Evolutionary conservation across 148 eudicot species (phyloP).

Genomic region (Agrostemma githago): DNA sequence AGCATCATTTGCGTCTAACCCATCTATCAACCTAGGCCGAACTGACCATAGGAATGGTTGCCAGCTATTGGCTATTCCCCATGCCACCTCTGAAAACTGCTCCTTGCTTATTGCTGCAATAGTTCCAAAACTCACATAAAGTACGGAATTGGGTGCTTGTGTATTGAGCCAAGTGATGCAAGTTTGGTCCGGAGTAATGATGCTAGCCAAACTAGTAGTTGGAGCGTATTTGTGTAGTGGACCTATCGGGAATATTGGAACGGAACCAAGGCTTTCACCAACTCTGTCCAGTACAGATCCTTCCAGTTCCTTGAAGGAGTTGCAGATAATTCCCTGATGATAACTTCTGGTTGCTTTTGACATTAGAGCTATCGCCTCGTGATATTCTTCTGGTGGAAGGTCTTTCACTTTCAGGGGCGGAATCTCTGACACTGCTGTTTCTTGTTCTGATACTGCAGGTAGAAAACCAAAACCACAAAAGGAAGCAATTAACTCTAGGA

Average conservation of each 20-base stretch:
- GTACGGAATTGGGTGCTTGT: constrained; percentile 39
- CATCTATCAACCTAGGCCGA: constrained; percentile 28
- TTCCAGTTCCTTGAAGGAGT: constrained; percentile 44
- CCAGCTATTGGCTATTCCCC: constrained; percentile 41
- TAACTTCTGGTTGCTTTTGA: constrained; percentile 26
- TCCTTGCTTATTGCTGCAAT: constrained; percentile 32
- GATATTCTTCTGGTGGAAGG: constrained; percentile 32
- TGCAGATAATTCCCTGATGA: constrained; percentile 34
- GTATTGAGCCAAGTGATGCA: constrained; percentile 36
- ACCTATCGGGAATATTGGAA: constrained; percentile 35
- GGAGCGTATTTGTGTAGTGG: constrained; percentile 39
- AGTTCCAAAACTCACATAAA: constrained; percentile 53
- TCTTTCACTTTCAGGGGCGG: constrained; percentile 45
- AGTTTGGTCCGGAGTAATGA: constrained; percentile 27
- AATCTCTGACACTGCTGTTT: constrained; percentile 31
- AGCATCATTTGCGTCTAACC: constrained; percentile 16
- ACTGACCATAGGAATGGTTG: constrained; percentile 50
- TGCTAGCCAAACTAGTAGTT: constrained; percentile 15
- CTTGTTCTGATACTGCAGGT: constrained; percentile 18
- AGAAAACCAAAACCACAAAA: background rate
- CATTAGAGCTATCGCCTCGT: constrained; percentile 18
- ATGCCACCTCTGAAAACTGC: constrained; percentile 39
- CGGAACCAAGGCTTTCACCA: constrained; percentile 10
- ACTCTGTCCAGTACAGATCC: constrained; percentile 22
- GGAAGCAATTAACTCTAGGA: background rate